A percentile compares a stretch with the other conserved stretches of the same genome.
These are phyloP conservation scores for Fragilaria crotonensis DNA, from an alignment of 108 stramenopile genomes.

Conservation along the genomic window DNA sequence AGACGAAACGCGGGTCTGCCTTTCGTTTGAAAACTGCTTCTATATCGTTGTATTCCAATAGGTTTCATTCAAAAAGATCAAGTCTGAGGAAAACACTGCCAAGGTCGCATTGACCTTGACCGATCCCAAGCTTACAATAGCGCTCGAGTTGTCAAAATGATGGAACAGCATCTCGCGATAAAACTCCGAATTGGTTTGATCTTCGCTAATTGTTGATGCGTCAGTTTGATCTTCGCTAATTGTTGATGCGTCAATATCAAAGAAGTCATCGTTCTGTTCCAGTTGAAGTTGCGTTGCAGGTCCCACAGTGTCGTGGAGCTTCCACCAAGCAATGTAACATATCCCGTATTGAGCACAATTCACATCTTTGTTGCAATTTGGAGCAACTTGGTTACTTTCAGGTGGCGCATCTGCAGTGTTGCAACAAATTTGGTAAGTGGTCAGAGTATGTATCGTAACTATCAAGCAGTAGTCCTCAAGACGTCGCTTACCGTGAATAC, in stretches of 20 bases:
- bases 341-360: constrained; percentile 42
- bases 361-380: constrained; percentile 27
- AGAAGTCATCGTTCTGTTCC: constrained; percentile 22
- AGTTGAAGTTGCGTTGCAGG: constrained; percentile 39
- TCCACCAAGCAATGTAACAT: constrained; percentile 61
- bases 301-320: constrained; percentile 43
- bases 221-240: constrained; percentile 1
- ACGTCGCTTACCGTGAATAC: constrained; percentile 31
- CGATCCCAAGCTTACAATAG: background rate
- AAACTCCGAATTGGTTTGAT: background rate
- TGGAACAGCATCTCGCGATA: constrained; percentile 3
- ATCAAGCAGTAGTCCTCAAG: background rate
- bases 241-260: background rate
- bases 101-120: constrained; percentile 2
- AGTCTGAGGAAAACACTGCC: background rate
- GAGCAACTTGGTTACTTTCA: constrained; percentile 11
- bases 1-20: too few species aligned
- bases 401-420: background rate
- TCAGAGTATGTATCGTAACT: too few species aligned
- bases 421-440: too few species aligned
- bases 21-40: too few species aligned
- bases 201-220: background rate
- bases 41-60: constrained; percentile 3
- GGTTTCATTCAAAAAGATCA: constrained; percentile 4
- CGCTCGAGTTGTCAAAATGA: constrained; percentile 5